Base-by-base conservation (phyloP, 306 rosid species). In the Mucuna pruriens region DNA sequence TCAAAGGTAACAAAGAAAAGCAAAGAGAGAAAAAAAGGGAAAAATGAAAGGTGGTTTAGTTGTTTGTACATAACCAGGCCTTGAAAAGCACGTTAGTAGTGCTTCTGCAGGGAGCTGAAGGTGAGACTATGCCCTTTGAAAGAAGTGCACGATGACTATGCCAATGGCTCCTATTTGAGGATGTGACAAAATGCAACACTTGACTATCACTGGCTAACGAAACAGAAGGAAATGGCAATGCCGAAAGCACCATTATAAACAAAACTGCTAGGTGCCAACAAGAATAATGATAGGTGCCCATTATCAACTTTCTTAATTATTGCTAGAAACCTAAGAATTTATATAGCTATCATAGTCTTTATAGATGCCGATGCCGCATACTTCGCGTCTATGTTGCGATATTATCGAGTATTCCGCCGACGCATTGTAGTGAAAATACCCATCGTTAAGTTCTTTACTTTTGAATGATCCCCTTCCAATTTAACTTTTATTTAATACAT, bases 401-500 rank as follows among this genome's bases (percentile, higher is more conserved):
- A 51, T 51, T 51, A 17, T 51, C 49, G 77, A n/a, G 45, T 71
- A 71, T 48, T 31, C 10, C n/a, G 20, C 65, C 4, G 23, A 44
- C 2, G 57, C 23, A 49, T 16, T 49, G 22, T 5, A 6, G 57
- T 49, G 6, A 49, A 49, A 16, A 5, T 49, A 49, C 23, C 57
- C 9, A 46, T n/a, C 7, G 15, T 23, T 25, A 25, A 9, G 19
- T 49, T 70, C 42, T 71, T 72, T 9, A 10, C 46, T 73, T 73
- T 20, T 74, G 78, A 74, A 74, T 23, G 66, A 12, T 54, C 65
- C n/a, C n/a, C n/a, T n/a, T n/a, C n/a, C n/a, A n/a, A n/a, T n/a
- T n/a, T n/a, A n/a, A n/a, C n/a, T n/a, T n/a, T n/a, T n/a, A n/a
- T n/a, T n/a, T n/a, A n/a, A n/a, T n/a, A n/a, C n/a, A n/a, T n/a